A percentile compares a stretch with the other conserved stretches of the same genome.
Conservation (phyloP, 1,284 basidiomycete species). For the Ceratobasidium sp. region DNA sequence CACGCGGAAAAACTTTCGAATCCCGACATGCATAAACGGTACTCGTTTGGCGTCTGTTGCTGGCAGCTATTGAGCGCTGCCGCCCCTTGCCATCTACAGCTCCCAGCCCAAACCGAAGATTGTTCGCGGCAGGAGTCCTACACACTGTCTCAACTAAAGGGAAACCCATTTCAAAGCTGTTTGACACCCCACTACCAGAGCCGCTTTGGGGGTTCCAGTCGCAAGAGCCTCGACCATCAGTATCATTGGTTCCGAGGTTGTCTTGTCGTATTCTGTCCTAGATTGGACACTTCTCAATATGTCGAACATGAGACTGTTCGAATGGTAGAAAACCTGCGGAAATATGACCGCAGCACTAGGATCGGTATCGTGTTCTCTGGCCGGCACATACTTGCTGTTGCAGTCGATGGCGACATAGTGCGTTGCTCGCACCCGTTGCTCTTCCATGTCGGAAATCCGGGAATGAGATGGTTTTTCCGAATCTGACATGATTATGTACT, state of each 20-base stretch:
- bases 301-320: neutral
- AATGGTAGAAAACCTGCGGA: neutral
- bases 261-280: neutral
- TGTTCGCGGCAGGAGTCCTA: no score
- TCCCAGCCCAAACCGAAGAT: neutral
- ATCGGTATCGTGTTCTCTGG: conserved; percentile 1
- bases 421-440: neutral
- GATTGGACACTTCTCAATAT: neutral
- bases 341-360: neutral
- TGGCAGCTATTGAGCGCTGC: neutral
- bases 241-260: conserved; percentile 13
- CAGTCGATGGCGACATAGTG: neutral
- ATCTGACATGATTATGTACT: no score
- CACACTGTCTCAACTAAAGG: neutral
- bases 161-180: neutral
- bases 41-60: neutral
- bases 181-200: neutral
- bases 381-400: neutral
- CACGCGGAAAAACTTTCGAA: neutral
- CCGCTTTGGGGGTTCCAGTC: neutral
- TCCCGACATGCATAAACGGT: neutral
- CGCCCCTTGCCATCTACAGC: neutral
- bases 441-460: neutral
- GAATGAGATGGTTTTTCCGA: no score
- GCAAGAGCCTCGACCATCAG: neutral